Conservation (phyloP, 768 basidiomycete genomes). For the Obba rivulosa region DNA sequence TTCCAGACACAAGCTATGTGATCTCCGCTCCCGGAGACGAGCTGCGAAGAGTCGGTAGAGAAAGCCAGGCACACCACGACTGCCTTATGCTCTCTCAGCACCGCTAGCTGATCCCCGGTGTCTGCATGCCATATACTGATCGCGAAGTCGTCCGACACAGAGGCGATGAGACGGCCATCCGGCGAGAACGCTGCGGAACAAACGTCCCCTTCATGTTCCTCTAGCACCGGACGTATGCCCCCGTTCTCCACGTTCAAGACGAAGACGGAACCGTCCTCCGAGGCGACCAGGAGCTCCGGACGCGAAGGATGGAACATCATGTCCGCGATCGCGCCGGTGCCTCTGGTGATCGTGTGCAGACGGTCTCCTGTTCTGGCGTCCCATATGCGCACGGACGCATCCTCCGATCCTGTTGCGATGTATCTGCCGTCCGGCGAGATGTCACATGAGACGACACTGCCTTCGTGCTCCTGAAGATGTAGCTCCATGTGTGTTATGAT, state of each 20-base stretch:
- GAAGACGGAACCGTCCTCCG: constrained; percentile 4
- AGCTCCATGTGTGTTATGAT: neutral
- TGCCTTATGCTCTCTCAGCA: constrained; percentile 17
- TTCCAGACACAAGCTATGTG: constrained; percentile 9
- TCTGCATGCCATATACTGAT: constrained; percentile 20
- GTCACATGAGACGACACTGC: constrained; percentile 28
- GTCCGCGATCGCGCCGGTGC: constrained; percentile 3
- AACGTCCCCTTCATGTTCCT: constrained; percentile 13
- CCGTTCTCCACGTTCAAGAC: constrained; percentile 2
- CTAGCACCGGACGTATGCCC: constrained; percentile 16
- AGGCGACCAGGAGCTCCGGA: neutral
- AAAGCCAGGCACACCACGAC: constrained; percentile 15
- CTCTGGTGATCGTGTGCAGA: neutral
- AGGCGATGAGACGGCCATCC: constrained; percentile 9
- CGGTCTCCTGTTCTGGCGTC: neutral
- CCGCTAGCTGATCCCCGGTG: constrained; percentile 14
- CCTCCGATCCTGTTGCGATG: constrained; percentile 10
- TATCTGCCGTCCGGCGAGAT: constrained; percentile 31
- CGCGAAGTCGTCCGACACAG: constrained; percentile 18
- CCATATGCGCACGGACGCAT: constrained; percentile 11
- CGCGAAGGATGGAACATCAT: no score
- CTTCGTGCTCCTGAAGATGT: constrained; percentile 1
- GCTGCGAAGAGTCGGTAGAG: constrained; percentile 12
- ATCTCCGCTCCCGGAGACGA: constrained; percentile 12
- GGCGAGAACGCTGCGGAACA: constrained; percentile 29